Base-by-base conservation (phyloP, 1,284 basidiomycete species). In the Ustilago lituana region DNA sequence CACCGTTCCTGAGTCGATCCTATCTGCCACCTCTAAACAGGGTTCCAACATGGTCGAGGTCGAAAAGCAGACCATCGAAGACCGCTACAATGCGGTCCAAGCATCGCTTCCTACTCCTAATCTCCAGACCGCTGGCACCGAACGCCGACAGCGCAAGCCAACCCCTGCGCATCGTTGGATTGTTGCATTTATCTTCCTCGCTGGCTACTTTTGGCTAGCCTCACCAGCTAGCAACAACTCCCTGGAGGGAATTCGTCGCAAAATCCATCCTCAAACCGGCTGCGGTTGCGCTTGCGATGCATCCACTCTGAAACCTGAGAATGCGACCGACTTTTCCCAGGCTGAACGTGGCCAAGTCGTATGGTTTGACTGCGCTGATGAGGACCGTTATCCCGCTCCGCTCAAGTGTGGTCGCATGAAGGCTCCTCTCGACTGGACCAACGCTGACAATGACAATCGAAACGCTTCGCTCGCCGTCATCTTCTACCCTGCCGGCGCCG, bases 361-460 rank as follows among this genome's bases (percentile, higher is more conserved):
- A 41, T 69, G 61, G 62, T 56, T 50, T 35, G 55, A 73, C 48
- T 73, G 70, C 45, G 61, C 29, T 14, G 60, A 68, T 27, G 47
- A 61, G 43, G 46, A 62, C 31, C 51, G 53, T 33, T 68, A 57
- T 31, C 65, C 65, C 14, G 33, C 53, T 19, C 65, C 64, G 7
- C 55, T 74, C 48, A 41, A 70, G 39, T 76, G 74, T 31, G 72
- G 64, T 31, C 55, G 61, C n/a, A 62, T 76, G 62, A 60, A 63
- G 33, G 66, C 74, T 1, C 74, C 74, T 0, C 63, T 76, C 39
- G 67, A 76, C 40, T 68, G 68, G 55, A 61, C 60, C 58, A 73
- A 75, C 17, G 43, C 48, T 22, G 44, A 65, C 27, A 36, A 39
- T 2, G 73, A 73, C 53, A 43, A 24, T 36, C 66, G 74, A 10